Base-by-base conservation (phyloP, 2,329 filamentous ascomycete species). In the Ceratocystis eucalypticola region DNA sequence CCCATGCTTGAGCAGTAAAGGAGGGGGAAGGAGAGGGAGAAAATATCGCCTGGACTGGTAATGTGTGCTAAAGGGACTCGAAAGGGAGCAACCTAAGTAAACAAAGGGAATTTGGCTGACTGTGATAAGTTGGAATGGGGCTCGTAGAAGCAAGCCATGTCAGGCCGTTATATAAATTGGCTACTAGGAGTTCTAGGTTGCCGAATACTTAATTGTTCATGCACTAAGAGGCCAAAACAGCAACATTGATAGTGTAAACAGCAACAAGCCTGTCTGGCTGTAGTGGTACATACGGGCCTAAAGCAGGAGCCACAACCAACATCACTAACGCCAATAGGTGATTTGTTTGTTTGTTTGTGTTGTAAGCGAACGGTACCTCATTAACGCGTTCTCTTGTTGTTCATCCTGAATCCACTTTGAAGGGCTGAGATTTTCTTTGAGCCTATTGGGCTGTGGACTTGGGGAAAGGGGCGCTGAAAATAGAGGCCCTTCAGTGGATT, bases 331-430 rank as follows among this genome's bases (percentile, higher is more conserved):
- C n/a, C 25, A 37, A 30, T 17, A 12, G 50, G 8, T 17, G n/a
- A n/a, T 37, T 59, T 59, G 30, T 59, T 59, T 59, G 55, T 59
- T 59, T 59, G 5, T 17, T 59, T 33, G 53, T 37, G 55, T 37
- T 59, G 28, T 15, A n/a, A 20, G 55, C 55, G 28, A 59, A 37
- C 2, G 6, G 17, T n/a, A 59, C 33, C 30, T 59, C 28, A 59
- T 20, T n/a, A 41, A 59, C 55, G 55, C 30, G 55, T 7, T 37
- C n/a, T 33, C 20, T 41, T 12, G 37, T 41, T n/a, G 25, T n/a
- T 37, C 28, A 37, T 30, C 55, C 15, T 33, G 28, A 59, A 59
- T 37, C 55, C 55, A 20, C 28, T 37, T n/a, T 8, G 48, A 53
- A 25, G 48, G 22, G 48, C n/a, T 6, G 48, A 12, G n/a, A 12